phyloP scores from a whole-genome alignment of 495 filamentous ascomycete genomes.

The Clavariopsis aquatica region DNA sequence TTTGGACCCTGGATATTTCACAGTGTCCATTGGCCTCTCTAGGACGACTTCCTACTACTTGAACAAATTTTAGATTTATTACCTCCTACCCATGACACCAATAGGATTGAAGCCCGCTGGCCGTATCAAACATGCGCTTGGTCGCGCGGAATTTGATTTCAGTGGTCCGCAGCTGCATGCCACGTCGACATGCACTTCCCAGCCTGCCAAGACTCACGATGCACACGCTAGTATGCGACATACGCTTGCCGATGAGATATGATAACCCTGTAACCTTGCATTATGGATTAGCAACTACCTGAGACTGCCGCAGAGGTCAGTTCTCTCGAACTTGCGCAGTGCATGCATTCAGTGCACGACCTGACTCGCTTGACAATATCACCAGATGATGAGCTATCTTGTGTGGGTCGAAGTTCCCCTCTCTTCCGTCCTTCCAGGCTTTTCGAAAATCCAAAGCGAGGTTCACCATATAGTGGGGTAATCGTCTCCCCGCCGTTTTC shows the following conservation, averaged over 20 bases:
- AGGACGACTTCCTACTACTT: too few relatives aligned
- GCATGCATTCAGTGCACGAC: not conserved
- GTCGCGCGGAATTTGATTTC: conserved; percentile 2
- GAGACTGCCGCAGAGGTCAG: not conserved
- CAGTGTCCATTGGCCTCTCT: too few relatives aligned
- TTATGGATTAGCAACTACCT: not conserved
- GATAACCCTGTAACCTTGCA: not conserved
- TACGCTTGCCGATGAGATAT: not conserved
- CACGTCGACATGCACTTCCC: conserved; percentile 2
- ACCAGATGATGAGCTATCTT: not conserved
- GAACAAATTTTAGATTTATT: not conserved
- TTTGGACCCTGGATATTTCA: too few relatives aligned
- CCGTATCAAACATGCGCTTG: not conserved
- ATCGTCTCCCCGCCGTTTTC: not conserved
- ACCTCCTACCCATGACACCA: not conserved
- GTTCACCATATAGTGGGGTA: conserved; percentile 14
- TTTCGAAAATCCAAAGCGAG: not conserved
- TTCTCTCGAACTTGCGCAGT: not conserved
- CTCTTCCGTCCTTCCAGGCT: not conserved
- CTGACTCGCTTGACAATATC: conserved; percentile 3
- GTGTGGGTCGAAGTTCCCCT: not conserved
- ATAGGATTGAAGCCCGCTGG: not conserved
- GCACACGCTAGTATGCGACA: not conserved
- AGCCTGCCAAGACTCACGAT: conserved; percentile 2
- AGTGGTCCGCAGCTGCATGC: conserved; percentile 10